Evolutionary conservation across 495 filamentous ascomycete species (phyloP).

Genomic region (Pseudotulostoma volvatum): DNA sequence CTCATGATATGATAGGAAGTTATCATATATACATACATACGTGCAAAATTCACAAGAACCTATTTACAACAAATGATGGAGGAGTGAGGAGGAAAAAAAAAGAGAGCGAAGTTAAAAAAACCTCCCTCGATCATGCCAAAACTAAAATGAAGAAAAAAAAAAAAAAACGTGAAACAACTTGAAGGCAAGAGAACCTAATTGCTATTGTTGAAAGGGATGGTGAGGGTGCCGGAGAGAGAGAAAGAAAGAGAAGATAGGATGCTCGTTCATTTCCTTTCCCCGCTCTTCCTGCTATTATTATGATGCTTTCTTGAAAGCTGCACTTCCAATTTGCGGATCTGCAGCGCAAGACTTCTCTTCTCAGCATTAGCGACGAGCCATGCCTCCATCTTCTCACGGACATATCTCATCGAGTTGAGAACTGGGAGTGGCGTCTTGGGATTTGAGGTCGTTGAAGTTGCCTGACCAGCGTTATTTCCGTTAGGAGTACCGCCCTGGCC

Average conservation of each 20-base stretch:
- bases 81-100: no score
- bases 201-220: no score
- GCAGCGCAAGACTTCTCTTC: conserved; percentile 46
- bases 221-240: no score
- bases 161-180: no score
- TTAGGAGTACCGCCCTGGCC: conserved; percentile 32
- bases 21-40: no score
- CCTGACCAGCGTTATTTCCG: conserved; percentile 1
- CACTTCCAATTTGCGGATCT: conserved; percentile 48
- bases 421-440: conserved; percentile 40
- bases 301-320: conserved; percentile 52
- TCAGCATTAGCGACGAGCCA: conserved; percentile 73
- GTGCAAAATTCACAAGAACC: no score
- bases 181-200: no score
- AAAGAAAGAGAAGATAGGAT: no score
- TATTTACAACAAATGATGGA: no score
- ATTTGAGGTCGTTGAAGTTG: neutral
- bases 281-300: conserved; percentile 41
- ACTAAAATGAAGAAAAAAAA: neutral
- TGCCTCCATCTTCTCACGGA: conserved; percentile 65
- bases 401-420: conserved; percentile 41
- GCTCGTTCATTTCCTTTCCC: conserved; percentile 18
- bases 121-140: no score
- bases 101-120: no score
- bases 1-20: no score